Percentiles rank a stretch among this genome's conserved stretches.
Evolutionary conservation across 2,329 filamentous ascomycete species (phyloP).

Genomic region (Botrytis fabae): DNA sequence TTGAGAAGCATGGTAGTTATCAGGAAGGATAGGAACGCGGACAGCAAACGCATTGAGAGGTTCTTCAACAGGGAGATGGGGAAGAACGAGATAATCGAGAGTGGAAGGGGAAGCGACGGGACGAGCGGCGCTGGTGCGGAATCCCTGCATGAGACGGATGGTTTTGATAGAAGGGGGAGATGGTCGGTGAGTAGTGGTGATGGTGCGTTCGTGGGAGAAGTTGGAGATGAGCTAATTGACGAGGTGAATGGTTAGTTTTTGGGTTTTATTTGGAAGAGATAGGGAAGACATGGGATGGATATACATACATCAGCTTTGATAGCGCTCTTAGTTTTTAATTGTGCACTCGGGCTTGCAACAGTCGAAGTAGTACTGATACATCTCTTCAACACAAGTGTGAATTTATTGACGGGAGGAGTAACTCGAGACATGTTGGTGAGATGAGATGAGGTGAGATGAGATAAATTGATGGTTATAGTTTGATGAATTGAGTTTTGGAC

Average conservation of each 20-base stretch:
- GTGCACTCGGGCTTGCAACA: slow-evolving; percentile 31
- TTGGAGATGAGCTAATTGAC: slow-evolving; percentile 34
- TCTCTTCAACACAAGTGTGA: slow-evolving; percentile 31
- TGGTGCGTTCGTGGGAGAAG: slow-evolving; percentile 33
- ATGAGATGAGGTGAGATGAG: neutral
- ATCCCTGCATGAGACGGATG: slow-evolving; percentile 64
- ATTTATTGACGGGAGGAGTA: slow-evolving; percentile 38
- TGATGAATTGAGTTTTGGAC: neutral
- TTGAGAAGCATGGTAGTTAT: slow-evolving; percentile 44
- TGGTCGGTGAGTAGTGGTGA: slow-evolving; percentile 38
- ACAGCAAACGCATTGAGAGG: slow-evolving; percentile 34
- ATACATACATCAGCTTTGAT: slow-evolving; percentile 36
- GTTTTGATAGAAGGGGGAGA: slow-evolving; percentile 45
- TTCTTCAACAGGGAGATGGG: slow-evolving; percentile 44
- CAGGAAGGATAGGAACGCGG: slow-evolving; percentile 60
- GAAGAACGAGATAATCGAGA: slow-evolving; percentile 54
- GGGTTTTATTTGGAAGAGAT: no score
- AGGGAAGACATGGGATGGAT: neutral
- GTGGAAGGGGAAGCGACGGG: slow-evolving; percentile 39
- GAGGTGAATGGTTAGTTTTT: slow-evolving; percentile 20
- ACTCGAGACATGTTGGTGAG: slow-evolving; percentile 38
- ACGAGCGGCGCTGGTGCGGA: slow-evolving; percentile 50
- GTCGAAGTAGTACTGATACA: slow-evolving; percentile 35
- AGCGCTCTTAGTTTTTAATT: slow-evolving; percentile 32
- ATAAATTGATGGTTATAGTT: neutral